Evolutionary conservation across 2,329 filamentous ascomycete genomes (phyloP).

Genomic region (Plectosphaerella plurivora): DNA sequence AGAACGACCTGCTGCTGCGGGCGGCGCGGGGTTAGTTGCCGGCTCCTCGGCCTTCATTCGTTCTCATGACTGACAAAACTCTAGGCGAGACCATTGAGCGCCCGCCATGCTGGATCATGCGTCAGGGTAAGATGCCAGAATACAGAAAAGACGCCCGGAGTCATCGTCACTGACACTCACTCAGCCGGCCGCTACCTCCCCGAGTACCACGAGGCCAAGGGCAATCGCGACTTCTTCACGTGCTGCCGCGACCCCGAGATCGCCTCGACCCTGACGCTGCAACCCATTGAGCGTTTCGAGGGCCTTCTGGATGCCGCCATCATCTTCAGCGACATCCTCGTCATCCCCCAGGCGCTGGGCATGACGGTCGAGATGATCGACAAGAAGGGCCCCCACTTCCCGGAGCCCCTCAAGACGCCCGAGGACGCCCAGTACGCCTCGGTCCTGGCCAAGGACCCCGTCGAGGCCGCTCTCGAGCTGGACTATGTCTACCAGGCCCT

Average conservation of each 20-base stretch:
- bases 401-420: conserved; percentile 73
- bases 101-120: conserved; percentile 98
- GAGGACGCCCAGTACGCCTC: conserved; percentile 77
- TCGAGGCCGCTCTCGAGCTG: conserved; percentile 81
- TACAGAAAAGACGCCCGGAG: neutral
- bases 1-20: conserved; percentile 89
- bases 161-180: conserved; percentile 8
- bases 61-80: conserved; percentile 14
- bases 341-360: conserved; percentile 95
- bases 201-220: conserved; percentile 96
- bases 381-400: conserved; percentile 94
- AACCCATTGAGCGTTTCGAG: conserved; percentile 87
- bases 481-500: conserved; percentile 97
- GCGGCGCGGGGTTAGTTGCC: conserved; percentile 74
- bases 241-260: conserved; percentile 93
- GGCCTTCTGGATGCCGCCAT: conserved; percentile 94
- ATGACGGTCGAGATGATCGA: conserved; percentile 99
- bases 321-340: conserved; percentile 97
- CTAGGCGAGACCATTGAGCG: conserved; percentile 85
- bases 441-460: conserved; percentile 64
- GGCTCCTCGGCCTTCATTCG: neutral
- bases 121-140: conserved; percentile 65
- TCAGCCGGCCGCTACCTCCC: conserved; percentile 92
- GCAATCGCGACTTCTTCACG: conserved; percentile 88
- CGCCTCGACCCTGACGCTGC: conserved; percentile 86